Base-by-base conservation (phyloP, 1,284 basidiomycete genomes). In the Tylopilus sp. region DNA sequence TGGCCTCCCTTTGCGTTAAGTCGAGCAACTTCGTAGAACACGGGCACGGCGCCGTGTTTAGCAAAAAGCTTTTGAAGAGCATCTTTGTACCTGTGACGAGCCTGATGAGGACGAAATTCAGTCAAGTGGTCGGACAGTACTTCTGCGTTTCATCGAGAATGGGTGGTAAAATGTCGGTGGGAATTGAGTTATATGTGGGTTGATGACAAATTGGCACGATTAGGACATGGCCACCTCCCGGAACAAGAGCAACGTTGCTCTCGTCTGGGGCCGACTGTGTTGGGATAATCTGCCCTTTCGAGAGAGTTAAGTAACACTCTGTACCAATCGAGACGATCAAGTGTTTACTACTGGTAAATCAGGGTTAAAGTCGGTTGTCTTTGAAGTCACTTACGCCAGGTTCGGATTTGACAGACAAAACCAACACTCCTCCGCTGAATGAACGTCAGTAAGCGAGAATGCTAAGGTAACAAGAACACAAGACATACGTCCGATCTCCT, bases 371-470 rank as follows among this genome's bases (percentile, higher is more conserved):
- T 26, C 28, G n/a, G 9, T 11, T n/a, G 26, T 43, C 30, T 6
- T 28, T 29, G 12, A 70, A 4, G n/a, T n/a, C 30, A 53, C 84
- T 55, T 64, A 89, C 87, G 88, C 84, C 28, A 94, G 75, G 59
- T 82, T 86, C 1, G 94, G 94, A 64, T 97, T 97, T 41, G 91
- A 94, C 47, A 97, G 65, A 66, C 94, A 97, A 74, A 97, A 97
- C 93, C 94, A 97, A 68, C 94, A 95, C 70, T 92, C 87, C 52
- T 86, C 86, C 54, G 90, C 89, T 91, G 57, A 46, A 45, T 16
- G 30, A 41, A 44, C 43, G 49, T 26, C 44, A 50, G n/a, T 54
- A 6, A 59, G 44, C 30, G 5, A 10, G n/a, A 13, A 38, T 26
- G 37, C 9, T 15, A 41, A 34, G 12, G 10, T 11, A 16, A 45